Evolutionary conservation across 257 asterid genomes (phyloP).

Genomic region (Linderniella brevidens): DNA sequence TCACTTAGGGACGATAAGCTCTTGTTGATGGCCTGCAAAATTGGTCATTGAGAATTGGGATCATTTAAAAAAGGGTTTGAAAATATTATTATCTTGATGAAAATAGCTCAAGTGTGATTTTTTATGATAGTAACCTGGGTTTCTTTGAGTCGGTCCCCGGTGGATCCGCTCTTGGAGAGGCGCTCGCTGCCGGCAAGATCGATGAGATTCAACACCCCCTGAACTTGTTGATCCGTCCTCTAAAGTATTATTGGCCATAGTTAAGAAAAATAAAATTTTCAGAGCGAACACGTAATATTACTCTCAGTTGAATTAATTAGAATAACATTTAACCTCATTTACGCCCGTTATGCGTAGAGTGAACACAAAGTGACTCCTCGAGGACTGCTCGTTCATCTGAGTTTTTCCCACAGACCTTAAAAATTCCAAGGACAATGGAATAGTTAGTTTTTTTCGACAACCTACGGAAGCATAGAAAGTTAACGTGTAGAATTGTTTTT

Average conservation of each 20-base stretch:
- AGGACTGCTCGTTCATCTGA: slow-evolving; percentile 78
- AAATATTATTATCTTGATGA: neutral
- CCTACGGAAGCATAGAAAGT: neutral
- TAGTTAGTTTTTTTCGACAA: neutral
- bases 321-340: slow-evolving; percentile 31
- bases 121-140: slow-evolving; percentile 58
- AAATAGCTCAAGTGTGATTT: slow-evolving; percentile 6
- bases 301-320: no score
- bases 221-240: slow-evolving; percentile 93
- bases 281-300: neutral
- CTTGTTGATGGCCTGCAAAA: slow-evolving; percentile 74
- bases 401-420: slow-evolving; percentile 76
- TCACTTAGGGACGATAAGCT: slow-evolving; percentile 87
- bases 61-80: no score
- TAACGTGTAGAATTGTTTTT: neutral
- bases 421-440: neutral
- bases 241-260: slow-evolving; percentile 11
- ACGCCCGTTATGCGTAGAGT: slow-evolving; percentile 50
- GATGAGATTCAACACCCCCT: slow-evolving; percentile 73
- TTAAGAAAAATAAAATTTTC: slow-evolving; percentile 6
- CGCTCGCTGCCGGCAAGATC: slow-evolving; percentile 99
- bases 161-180: slow-evolving; percentile 80
- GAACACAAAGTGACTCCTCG: slow-evolving; percentile 81
- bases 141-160: slow-evolving; percentile 88
- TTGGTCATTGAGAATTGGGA: neutral